These are phyloP conservation scores for Cystobasidium sp. DNA, from an alignment of 1,284 basidiomycete species.

Conservation along the genomic window DNA sequence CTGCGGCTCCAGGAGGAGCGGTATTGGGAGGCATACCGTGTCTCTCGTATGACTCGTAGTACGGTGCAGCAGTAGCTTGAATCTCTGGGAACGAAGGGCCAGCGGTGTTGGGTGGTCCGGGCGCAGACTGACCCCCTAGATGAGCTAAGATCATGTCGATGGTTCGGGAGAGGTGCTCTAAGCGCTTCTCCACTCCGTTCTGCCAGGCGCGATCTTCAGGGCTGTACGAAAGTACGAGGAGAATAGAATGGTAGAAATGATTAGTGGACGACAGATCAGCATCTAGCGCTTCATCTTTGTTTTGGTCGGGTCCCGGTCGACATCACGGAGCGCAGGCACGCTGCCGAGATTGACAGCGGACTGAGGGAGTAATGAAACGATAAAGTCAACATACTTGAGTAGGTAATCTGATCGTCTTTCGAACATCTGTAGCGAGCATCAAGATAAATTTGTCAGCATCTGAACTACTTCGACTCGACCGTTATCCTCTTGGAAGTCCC, in stretches of 20 bases:
- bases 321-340: conserved; percentile 3
- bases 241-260: not conserved
- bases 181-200: conserved; percentile 41
- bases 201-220: conserved; percentile 43
- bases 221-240: not conserved
- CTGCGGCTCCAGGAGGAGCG: conserved; percentile 25
- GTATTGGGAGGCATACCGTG: conserved; percentile 32
- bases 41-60: conserved; percentile 24
- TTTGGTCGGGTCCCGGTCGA: not conserved
- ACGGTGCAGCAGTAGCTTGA: conserved; percentile 18
- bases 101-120: conserved; percentile 21
- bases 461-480: not conserved
- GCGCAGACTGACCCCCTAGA: conserved; percentile 17
- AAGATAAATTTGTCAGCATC: not conserved
- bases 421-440: conserved; percentile 31
- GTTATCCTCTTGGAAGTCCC: not conserved
- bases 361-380: not conserved
- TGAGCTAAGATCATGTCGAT: conserved; percentile 42
- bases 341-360: not conserved
- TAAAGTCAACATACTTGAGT: conserved; percentile 28
- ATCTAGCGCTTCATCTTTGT: too few relatives aligned
- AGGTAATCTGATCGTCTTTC: conserved; percentile 39
- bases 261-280: too few relatives aligned
- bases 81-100: conserved; percentile 35
- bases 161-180: conserved; percentile 36